Conservation (phyloP, 2,329 filamentous ascomycete genomes). For the Talaromyces amestolkiae region DNA sequence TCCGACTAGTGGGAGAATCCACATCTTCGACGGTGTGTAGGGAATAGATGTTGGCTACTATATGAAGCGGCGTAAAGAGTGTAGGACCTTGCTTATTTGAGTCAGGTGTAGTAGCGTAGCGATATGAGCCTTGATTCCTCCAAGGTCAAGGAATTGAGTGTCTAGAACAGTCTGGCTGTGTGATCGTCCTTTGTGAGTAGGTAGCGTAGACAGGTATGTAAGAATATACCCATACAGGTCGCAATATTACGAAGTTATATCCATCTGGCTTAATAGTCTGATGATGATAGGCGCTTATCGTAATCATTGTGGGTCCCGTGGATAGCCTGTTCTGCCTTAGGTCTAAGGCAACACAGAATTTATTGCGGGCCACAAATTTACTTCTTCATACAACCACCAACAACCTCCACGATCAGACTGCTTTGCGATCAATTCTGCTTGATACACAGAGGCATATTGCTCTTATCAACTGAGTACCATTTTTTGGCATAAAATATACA, state of each 20-base stretch:
- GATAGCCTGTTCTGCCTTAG: slow-evolving; percentile 12
- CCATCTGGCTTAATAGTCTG: slow-evolving; percentile 17
- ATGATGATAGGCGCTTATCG: slow-evolving; percentile 1
- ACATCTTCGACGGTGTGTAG: slow-evolving; percentile 59
- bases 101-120: not conserved
- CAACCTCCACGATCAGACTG: not conserved
- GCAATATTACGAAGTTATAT: not conserved
- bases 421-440: not conserved
- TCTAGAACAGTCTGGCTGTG: not conserved
- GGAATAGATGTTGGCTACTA: not conserved
- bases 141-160: not conserved
- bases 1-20: slow-evolving; percentile 89
- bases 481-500: not conserved
- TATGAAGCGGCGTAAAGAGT: not conserved
- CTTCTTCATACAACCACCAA: not conserved
- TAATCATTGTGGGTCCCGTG: not conserved
- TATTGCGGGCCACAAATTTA: slow-evolving; percentile 1
- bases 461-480: no score
- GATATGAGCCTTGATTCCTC: not conserved
- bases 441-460: not conserved
- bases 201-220: not conserved
- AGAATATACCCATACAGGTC: not conserved
- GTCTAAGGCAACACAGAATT: slow-evolving; percentile 18
- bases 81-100: not conserved
- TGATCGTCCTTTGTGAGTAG: not conserved